Conservation (phyloP, 805 yeast genomes). For the Isabelozyma heimii region DNA sequence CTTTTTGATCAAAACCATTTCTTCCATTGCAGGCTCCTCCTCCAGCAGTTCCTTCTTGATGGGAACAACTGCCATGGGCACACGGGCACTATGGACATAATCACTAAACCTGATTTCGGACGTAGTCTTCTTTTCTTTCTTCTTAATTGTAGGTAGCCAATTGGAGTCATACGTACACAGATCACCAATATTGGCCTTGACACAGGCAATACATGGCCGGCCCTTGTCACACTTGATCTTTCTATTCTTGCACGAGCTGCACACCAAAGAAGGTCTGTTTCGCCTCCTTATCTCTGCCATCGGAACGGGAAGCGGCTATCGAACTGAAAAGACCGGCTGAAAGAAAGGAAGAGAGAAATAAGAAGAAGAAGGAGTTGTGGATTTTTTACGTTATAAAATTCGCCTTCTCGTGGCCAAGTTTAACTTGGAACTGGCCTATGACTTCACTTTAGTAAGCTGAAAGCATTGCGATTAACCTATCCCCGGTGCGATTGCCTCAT, state of each 20-base stretch:
- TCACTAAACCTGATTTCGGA: background rate
- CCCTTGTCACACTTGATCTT: slow-evolving; percentile 43
- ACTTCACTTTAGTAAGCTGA: background rate
- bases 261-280: slow-evolving; percentile 37
- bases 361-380: too few relatives aligned
- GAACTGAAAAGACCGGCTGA: too few relatives aligned
- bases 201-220: slow-evolving; percentile 35
- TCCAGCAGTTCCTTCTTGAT: background rate
- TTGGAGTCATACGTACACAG: slow-evolving; percentile 10
- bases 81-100: background rate
- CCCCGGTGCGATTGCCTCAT: background rate
- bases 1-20: background rate
- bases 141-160: background rate
- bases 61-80: background rate
- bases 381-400: too few relatives aligned
- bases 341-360: too few relatives aligned
- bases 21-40: background rate
- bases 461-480: too few relatives aligned
- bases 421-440: too few relatives aligned
- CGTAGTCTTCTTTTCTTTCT: background rate
- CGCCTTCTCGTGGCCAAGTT: too few relatives aligned
- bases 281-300: slow-evolving; percentile 10
- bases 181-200: slow-evolving; percentile 18
- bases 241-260: slow-evolving; percentile 33
- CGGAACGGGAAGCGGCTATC: background rate